A percentile compares a stretch with the other conserved stretches of the same genome.
Conservation (phyloP, 2,329 filamentous ascomycete species). For the Colletotrichum phormii region DNA sequence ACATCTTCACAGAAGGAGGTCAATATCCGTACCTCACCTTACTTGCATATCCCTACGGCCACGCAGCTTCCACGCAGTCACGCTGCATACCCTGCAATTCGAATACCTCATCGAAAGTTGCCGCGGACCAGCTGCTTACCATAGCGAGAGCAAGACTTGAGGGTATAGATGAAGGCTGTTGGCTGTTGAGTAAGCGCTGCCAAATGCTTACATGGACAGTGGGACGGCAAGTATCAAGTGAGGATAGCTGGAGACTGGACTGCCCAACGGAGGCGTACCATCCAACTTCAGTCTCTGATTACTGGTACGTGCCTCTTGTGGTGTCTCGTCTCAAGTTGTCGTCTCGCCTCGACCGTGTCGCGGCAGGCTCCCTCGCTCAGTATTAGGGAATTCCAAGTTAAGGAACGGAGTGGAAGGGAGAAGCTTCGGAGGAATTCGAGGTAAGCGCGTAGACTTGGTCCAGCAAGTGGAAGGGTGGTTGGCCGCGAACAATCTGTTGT, state of each 20-base stretch:
- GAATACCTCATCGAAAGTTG: not conserved
- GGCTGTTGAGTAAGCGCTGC: slow-evolving; percentile 1
- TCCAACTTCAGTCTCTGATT: not conserved
- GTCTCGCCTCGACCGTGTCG: slow-evolving; percentile 21
- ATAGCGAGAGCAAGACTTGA: not conserved
- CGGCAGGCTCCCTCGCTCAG: slow-evolving; percentile 20
- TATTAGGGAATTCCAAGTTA: slow-evolving; percentile 6
- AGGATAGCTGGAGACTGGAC: not conserved
- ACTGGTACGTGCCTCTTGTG: slow-evolving; percentile 21
- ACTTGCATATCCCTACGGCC: not conserved
- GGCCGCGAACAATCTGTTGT: not conserved
- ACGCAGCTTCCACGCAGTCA: not conserved
- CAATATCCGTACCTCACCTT: not conserved
- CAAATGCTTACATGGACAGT: slow-evolving; percentile 6
- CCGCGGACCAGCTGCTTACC: not conserved
- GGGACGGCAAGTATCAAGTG: not conserved
- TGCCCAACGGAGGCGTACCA: not conserved
- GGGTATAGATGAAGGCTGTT: not conserved
- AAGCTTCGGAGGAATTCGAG: not conserved
- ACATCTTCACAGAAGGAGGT: not conserved
- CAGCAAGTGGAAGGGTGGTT: not conserved
- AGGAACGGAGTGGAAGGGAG: slow-evolving; percentile 14
- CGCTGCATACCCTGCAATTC: not conserved
- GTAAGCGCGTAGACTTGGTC: not conserved
- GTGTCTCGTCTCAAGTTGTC: slow-evolving; percentile 32